Percentiles rank a stretch among this genome's conserved stretches.
phyloP scores from a whole-genome alignment of 1,139 yeast genomes.

The Zygosaccharomyces sapae region DNA sequence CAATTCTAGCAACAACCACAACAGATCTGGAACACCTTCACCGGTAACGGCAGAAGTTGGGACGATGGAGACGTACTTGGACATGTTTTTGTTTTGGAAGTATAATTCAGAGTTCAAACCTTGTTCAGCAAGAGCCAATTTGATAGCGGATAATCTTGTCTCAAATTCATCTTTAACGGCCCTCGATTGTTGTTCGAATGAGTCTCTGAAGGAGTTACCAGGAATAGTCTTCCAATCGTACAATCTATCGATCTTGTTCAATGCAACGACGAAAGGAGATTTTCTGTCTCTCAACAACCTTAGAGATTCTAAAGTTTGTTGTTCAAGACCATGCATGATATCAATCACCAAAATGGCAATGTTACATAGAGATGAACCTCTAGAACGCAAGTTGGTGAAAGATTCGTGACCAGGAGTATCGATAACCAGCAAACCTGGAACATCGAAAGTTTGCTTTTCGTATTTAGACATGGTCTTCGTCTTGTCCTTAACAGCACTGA shows the following conservation, averaged over 20 bases:
- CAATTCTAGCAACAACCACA: constrained; percentile 89
- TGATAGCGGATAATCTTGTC: constrained; percentile 78
- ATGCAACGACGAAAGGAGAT: constrained; percentile 95
- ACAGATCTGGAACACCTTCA: constrained; percentile 98
- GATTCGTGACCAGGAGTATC: constrained; percentile 99
- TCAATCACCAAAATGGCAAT: constrained; percentile 97
- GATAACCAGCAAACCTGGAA: constrained; percentile 92
- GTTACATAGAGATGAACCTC: constrained; percentile 99
- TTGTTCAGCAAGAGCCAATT: constrained; percentile 92
- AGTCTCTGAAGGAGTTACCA: constrained; percentile 92
- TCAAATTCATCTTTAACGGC: constrained; percentile 91
- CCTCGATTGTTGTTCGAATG: constrained; percentile 75
- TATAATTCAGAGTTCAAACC: constrained; percentile 96
- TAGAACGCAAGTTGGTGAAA: constrained; percentile 91
- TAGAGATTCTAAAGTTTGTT: constrained; percentile 92
- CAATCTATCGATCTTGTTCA: constrained; percentile 94
- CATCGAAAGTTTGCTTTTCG: constrained; percentile 84
- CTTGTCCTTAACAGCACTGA: constrained; percentile 84
- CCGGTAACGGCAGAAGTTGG: constrained; percentile 99
- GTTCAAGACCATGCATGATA: constrained; percentile 98
- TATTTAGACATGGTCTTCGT: constrained; percentile 85
- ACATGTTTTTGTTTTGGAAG: constrained; percentile 87
- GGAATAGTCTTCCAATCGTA: constrained; percentile 91
- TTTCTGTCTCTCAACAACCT: constrained; percentile 89
- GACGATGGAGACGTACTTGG: constrained; percentile 90